These are phyloP conservation scores for Phytophthora crassamura DNA, from an alignment of 352 stramenopile genomes.

Conservation along the genomic window DNA sequence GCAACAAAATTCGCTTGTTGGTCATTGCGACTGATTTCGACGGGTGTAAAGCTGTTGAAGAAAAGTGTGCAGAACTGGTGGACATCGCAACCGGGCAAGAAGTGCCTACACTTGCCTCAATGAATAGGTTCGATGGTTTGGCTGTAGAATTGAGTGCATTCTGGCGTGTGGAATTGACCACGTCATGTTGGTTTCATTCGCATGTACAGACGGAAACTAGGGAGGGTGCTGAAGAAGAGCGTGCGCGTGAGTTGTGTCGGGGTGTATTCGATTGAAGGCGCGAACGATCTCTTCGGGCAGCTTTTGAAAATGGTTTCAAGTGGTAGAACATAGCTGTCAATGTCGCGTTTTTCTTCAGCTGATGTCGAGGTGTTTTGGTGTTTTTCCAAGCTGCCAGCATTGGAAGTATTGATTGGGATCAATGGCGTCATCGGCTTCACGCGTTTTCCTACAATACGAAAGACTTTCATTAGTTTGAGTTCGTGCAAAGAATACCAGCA, in stretches of 20 bases:
- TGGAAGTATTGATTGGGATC: constrained; percentile 46
- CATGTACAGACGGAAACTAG: constrained; percentile 84
- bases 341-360: neutral
- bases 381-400: constrained; percentile 45
- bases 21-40: constrained; percentile 93
- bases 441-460: constrained; percentile 21
- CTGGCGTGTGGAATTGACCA: neutral
- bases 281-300: constrained; percentile 85
- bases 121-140: constrained; percentile 45
- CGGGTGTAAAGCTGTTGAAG: constrained; percentile 72
- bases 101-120: constrained; percentile 50
- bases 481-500: neutral
- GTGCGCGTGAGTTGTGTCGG: constrained; percentile 95
- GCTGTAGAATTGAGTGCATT: neutral
- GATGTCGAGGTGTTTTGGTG: constrained; percentile 8
- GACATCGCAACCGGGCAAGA: constrained; percentile 57
- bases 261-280: constrained; percentile 95
- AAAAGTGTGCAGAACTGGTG: constrained; percentile 88
- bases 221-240: constrained; percentile 92
- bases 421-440: constrained; percentile 16
- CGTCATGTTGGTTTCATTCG: constrained; percentile 1
- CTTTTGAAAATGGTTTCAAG: constrained; percentile 30
- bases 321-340: neutral
- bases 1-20: constrained; percentile 87
- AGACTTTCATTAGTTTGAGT: neutral